Conservation (phyloP, 208 protist genomes). For the Wallacemonas sp. region DNA sequence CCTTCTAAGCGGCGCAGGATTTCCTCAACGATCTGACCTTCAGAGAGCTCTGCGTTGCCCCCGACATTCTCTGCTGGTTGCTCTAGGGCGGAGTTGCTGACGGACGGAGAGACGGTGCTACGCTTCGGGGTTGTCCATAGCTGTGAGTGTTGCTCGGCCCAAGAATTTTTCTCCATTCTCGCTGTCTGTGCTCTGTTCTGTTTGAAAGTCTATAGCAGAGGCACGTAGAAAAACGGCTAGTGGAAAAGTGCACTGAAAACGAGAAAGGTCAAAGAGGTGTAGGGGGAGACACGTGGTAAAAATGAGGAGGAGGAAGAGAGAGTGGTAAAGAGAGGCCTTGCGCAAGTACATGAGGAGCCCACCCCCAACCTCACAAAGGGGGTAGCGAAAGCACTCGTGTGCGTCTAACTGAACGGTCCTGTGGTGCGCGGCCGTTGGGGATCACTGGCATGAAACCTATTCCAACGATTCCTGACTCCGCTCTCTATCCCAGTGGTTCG, state of each 20-base stretch:
- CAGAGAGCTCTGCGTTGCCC: neutral
- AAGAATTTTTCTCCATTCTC: constrained; percentile 29
- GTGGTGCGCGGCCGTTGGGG: too few relatives aligned
- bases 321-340: too few relatives aligned
- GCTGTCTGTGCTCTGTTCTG: neutral
- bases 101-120: neutral
- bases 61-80: neutral
- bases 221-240: constrained; percentile 5
- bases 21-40: constrained; percentile 19
- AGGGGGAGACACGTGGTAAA: too few relatives aligned
- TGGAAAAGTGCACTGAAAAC: neutral
- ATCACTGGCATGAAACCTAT: too few relatives aligned
- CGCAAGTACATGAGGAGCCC: too few relatives aligned
- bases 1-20: constrained; percentile 27
- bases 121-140: constrained; percentile 41
- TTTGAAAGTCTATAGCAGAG: neutral
- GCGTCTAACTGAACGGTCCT: too few relatives aligned
- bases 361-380: too few relatives aligned
- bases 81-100: neutral
- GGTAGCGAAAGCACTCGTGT: too few relatives aligned
- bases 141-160: constrained; percentile 44
- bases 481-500: too few relatives aligned
- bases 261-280: neutral
- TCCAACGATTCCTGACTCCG: too few relatives aligned
- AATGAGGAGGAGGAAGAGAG: neutral